These are phyloP conservation scores for Ricinus communis DNA, from an alignment of 345 rosid genomes.

Conservation along the genomic window DNA sequence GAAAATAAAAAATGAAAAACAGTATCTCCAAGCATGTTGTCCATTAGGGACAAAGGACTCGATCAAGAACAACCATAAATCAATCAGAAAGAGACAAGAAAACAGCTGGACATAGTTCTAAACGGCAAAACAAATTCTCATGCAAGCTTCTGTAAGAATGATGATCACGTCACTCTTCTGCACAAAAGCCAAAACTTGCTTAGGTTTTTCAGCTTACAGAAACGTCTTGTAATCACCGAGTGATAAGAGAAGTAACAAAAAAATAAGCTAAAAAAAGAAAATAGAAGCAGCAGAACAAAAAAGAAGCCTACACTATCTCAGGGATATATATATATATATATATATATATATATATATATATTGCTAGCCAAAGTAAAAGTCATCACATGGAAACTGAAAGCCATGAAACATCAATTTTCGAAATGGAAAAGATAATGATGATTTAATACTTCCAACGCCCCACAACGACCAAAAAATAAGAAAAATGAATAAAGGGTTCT, in stretches of 20 bases:
- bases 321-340: background rate
- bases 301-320: background rate
- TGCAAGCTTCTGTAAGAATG: background rate
- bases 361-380: background rate
- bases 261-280: background rate
- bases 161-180: slow-evolving; percentile 4
- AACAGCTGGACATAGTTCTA: background rate
- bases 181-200: background rate
- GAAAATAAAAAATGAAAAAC: background rate
- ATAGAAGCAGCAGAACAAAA: background rate
- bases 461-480: background rate
- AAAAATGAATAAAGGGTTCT: background rate
- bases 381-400: background rate
- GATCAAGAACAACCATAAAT: background rate
- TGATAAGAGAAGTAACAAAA: background rate
- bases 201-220: background rate
- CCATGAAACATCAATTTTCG: background rate
- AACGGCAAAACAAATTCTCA: background rate
- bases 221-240: slow-evolving; percentile 9
- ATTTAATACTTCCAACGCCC: background rate
- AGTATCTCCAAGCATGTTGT: background rate
- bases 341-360: no score
- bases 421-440: background rate
- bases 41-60: background rate
- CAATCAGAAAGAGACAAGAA: background rate